Evolutionary conservation across 2,329 filamentous ascomycete species (phyloP).

Genomic region (Aspergillus amoenus): DNA sequence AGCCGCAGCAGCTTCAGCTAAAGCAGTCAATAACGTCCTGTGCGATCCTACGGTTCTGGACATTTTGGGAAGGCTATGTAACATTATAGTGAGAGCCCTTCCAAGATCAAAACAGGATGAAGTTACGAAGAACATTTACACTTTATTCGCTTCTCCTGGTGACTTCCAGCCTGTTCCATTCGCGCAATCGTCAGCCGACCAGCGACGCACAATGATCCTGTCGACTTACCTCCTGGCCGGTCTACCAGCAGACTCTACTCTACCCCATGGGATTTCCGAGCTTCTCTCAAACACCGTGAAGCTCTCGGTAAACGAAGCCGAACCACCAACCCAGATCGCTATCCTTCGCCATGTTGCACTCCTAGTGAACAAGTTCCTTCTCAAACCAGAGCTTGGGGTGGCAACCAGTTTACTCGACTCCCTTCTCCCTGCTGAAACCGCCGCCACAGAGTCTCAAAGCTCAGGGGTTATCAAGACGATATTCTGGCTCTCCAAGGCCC

Average conservation of each 20-base stretch:
- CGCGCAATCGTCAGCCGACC: conserved; percentile 27
- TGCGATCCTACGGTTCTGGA: conserved; percentile 57
- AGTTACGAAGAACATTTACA: conserved; percentile 56
- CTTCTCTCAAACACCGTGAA: conserved; percentile 38
- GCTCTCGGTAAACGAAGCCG: conserved; percentile 31
- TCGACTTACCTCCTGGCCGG: conserved; percentile 59
- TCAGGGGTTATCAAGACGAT: conserved; percentile 52
- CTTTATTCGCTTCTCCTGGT: conserved; percentile 46
- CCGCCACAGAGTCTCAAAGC: conserved; percentile 23
- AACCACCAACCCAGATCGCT: conserved; percentile 39
- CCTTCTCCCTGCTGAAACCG: conserved; percentile 25
- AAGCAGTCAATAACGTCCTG: conserved; percentile 38
- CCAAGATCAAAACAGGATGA: conserved; percentile 52
- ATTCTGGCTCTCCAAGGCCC: conserved; percentile 62
- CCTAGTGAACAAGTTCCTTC: conserved; percentile 43
- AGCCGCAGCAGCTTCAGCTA: conserved; percentile 36
- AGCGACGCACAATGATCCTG: conserved; percentile 52
- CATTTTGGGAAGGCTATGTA: conserved; percentile 60
- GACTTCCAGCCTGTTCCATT: conserved; percentile 38
- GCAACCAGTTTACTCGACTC: conserved; percentile 33
- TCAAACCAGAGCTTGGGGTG: conserved; percentile 31
- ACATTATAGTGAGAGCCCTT: conserved; percentile 58
- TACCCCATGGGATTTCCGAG: conserved; percentile 31
- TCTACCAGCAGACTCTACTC: conserved; percentile 40
- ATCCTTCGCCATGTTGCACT: conserved; percentile 44